Evolutionary conservation across 1,139 yeast species (phyloP).

Genomic region (Torulaspora globosa): DNA sequence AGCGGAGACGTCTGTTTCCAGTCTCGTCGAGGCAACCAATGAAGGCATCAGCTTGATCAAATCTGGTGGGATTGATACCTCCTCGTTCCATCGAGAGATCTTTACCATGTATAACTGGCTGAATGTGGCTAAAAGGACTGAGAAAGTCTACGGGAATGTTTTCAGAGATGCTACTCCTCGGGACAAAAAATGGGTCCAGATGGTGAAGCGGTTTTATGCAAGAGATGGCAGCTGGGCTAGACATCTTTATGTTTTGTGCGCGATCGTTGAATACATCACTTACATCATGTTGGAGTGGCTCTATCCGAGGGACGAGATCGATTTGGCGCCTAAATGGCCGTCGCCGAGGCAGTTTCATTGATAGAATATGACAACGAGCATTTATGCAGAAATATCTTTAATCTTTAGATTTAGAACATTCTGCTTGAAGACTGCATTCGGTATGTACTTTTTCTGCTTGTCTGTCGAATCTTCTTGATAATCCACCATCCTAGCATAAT

Average conservation of each 20-base stretch:
- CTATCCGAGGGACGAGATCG: constrained; percentile 67
- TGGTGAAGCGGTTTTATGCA: constrained; percentile 57
- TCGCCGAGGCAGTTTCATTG: constrained; percentile 1
- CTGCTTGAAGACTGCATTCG: constrained; percentile 1
- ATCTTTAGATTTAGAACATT: constrained; percentile 1
- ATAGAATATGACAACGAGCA: not conserved
- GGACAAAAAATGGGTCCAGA: constrained; percentile 49
- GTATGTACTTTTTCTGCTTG: not conserved
- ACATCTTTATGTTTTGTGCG: constrained; percentile 68
- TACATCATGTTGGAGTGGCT: constrained; percentile 60
- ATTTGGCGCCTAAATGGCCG: constrained; percentile 81
- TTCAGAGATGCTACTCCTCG: constrained; percentile 32
- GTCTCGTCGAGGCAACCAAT: constrained; percentile 65
- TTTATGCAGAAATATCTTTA: not conserved
- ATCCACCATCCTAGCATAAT: not conserved
- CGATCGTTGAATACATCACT: constrained; percentile 72
- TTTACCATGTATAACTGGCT: constrained; percentile 88
- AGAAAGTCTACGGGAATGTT: constrained; percentile 65
- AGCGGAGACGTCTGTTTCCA: constrained; percentile 70
- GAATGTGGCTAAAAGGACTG: constrained; percentile 83
- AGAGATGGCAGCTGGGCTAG: constrained; percentile 82
- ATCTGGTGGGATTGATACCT: constrained; percentile 61
- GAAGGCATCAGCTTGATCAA: constrained; percentile 59
- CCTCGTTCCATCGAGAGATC: constrained; percentile 72
- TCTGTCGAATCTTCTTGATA: not conserved